Evolutionary conservation across 2,329 filamentous ascomycete genomes (phyloP).

Genomic region (Aspergillus uvarum): DNA sequence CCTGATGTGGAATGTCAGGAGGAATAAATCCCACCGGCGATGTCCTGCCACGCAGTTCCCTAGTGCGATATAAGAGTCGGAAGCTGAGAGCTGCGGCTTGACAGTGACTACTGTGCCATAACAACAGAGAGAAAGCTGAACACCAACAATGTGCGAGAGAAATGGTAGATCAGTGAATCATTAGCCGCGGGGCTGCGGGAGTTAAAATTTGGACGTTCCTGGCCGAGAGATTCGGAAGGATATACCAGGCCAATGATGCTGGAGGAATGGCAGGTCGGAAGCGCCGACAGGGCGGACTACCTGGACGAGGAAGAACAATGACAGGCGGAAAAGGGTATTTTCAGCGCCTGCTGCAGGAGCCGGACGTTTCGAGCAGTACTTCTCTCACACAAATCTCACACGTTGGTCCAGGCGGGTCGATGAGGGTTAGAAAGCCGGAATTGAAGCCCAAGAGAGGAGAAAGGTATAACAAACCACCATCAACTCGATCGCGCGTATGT

Average conservation of each 20-base stretch:
- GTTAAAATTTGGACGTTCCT: slow-evolving; percentile 22
- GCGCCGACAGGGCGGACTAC: slow-evolving; percentile 24
- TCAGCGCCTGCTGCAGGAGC: slow-evolving; percentile 22
- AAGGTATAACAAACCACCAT: not conserved
- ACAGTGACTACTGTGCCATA: slow-evolving; percentile 11
- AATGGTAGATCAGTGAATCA: slow-evolving; percentile 21
- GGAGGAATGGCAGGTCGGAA: slow-evolving; percentile 13
- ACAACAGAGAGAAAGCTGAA: slow-evolving; percentile 15
- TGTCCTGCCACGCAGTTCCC: slow-evolving; percentile 6
- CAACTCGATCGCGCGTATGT: not conserved
- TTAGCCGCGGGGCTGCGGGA: slow-evolving; percentile 21
- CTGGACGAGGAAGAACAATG: slow-evolving; percentile 9
- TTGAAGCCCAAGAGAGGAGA: not conserved
- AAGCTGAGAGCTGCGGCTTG: slow-evolving; percentile 5
- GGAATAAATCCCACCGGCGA: slow-evolving; percentile 3
- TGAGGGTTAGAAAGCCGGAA: slow-evolving; percentile 9
- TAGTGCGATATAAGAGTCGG: slow-evolving; percentile 15
- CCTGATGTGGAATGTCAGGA: not conserved
- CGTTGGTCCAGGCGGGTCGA: slow-evolving; percentile 12
- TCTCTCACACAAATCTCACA: slow-evolving; percentile 14
- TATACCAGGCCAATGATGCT: slow-evolving; percentile 20
- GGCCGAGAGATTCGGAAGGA: not conserved
- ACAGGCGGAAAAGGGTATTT: slow-evolving; percentile 11
- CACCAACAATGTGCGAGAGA: slow-evolving; percentile 11
- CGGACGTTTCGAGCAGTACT: slow-evolving; percentile 12